Base-by-base conservation (phyloP, 2,329 filamentous ascomycete species). In the Metarhizium humberi region DNA sequence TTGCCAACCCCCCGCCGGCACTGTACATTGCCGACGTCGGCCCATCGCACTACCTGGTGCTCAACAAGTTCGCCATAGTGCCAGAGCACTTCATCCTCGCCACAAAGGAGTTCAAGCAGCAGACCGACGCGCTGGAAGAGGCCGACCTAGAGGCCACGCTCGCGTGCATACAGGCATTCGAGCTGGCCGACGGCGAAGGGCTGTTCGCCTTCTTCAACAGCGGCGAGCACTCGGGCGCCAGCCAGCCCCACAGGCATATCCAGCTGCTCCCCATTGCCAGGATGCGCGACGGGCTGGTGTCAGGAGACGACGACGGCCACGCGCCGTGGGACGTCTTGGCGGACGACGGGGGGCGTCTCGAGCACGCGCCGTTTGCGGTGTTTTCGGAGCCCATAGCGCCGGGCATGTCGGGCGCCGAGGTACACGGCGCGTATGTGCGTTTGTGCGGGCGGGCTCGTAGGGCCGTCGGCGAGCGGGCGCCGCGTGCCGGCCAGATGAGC, bases 11-110 rank as follows among this genome's bases (percentile, higher is more conserved):
- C 0, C 68, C 77, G 0, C 63, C 73, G 3, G 72, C 76, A 5
- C 77, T 86, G 55, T 72, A 85, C 42, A 69, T 84, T 47, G 67
- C 78, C 16, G 67, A 69, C 30, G 63, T 87, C 7, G 73, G 73
- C 1, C 72, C 80, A 0, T 67, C 72, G 8, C 86, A 90, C 67
- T 76, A 78, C 56, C 75, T 90, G 46, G 81, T 90, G 1, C 73
- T 90, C 45, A 90, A 90, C 74, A 90, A 90, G 68, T 90, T 87
- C 62, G 85, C 87, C 51, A 71, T 90, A 51, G 84, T 88, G 38
- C 78, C 80, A 0, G 78, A 84, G 62, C 87, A 90, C 70, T 88
- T 87, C 65, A 88, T 90, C 61, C 76, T 90, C 50, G 80, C 82
- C 0, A 90, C 87, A 0, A 79, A 71, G n/a, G 67, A 71, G 1